Conservation (phyloP, 768 basidiomycete species). For the Mycena belliarum region DNA sequence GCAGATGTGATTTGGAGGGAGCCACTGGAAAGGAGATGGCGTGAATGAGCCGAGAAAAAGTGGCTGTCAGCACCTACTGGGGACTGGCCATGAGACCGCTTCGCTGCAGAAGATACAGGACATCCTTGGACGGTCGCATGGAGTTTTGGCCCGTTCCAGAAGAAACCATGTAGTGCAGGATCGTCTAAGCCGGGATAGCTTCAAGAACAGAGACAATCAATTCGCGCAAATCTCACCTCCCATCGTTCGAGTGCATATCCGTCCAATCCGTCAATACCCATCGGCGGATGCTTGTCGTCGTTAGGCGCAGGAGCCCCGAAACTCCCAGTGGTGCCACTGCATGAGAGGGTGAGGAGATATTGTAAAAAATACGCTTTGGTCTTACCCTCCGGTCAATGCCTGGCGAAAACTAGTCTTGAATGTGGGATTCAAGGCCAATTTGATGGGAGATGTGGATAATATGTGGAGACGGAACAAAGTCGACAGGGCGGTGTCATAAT, state of each 20-base stretch:
- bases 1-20: conserved; percentile 84
- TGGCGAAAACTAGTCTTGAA: conserved; percentile 82
- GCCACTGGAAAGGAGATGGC: conserved; percentile 39
- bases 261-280: conserved; percentile 66
- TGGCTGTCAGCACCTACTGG: conserved; percentile 47
- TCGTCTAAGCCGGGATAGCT: conserved; percentile 58
- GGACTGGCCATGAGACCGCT: conserved; percentile 83
- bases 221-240: conserved; percentile 60
- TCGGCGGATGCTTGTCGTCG: conserved; percentile 59
- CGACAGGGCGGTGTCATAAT: conserved; percentile 68
- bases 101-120: conserved; percentile 78
- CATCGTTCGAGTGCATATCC: conserved; percentile 83
- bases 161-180: conserved; percentile 97
- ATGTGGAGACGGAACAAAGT: conserved; percentile 73
- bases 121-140: conserved; percentile 76
- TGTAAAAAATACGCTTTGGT: neutral
- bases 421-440: conserved; percentile 66
- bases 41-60: conserved; percentile 11
- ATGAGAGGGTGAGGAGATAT: conserved; percentile 4
- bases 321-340: conserved; percentile 73
- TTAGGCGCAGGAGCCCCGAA: conserved; percentile 79
- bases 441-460: conserved; percentile 56
- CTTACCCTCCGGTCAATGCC: conserved; percentile 87
- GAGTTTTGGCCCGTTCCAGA: conserved; percentile 79
- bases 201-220: neutral